Evolutionary conservation across 2,329 filamentous ascomycete genomes (phyloP), one percentile per base, ranked within the genome.

Genomic region (Exophiala lecanii-corni): DNA sequence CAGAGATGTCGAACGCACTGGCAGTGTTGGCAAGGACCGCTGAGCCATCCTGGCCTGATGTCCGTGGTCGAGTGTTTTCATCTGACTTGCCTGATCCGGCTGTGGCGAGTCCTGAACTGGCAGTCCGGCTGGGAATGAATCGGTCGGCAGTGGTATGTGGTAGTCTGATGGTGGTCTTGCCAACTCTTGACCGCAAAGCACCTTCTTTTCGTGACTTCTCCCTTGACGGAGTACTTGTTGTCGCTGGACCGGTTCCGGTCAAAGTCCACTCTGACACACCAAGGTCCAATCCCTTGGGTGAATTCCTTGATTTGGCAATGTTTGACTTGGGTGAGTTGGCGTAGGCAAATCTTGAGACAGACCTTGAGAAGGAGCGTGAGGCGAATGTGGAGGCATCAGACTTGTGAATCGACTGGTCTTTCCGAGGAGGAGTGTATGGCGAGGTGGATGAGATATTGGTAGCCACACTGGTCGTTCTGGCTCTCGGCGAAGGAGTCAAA

Each of bases 251-350:
- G 41, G 89, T 94, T 51, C 89, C 89, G 39, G 86, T 87, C 58
- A 98, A 75, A 13, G 86, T 81, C 74, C 91, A 97, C 63, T 98
- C 89, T 30, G 89, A 96, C 23, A 95, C 82, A 54, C 88, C 89
- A 30, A 95, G 78, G 67, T 97, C 91, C 28, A 97, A 77, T 64
- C 85, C 87, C 59, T 86, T 85, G 15, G 91, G 89, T 32, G 87
- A 89, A 45, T 82, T 76, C 43, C 79, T 78, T 31, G 71, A 71
- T 53, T 81, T 80, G 55, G 85, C 86, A 65, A 96, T 96, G 74
- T 96, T 97, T 47, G 89, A 96, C 74, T 97, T 97, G 62, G 89
- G 89, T 2, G 91, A 96, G 62, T 92, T 86, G 38, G 86, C 84
- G 65, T 86, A 83, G 30, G 78, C 72, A 30, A 75, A 70, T 70